Percentiles rank a stretch among this genome's conserved stretches.
These are phyloP conservation scores for Claviceps sp. DNA, from an alignment of 2,329 filamentous ascomycete species.

Conservation along the genomic window DNA sequence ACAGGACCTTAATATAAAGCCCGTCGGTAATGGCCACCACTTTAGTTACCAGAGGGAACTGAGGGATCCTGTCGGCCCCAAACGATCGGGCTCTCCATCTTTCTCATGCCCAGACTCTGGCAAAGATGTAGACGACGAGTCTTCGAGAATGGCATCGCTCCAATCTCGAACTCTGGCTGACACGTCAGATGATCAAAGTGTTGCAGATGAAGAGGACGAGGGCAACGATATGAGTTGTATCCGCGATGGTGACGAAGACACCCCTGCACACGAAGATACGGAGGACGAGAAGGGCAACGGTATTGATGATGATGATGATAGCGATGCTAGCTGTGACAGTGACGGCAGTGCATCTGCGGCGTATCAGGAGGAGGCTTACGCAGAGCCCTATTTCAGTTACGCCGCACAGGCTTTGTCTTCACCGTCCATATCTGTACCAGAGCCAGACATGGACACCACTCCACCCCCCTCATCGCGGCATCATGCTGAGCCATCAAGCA, in stretches of 20 bases:
- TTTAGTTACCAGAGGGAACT: slow-evolving; percentile 26
- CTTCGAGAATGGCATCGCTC: background rate
- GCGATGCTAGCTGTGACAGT: background rate
- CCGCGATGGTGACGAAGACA: background rate
- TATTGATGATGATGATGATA: background rate
- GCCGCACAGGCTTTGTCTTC: background rate
- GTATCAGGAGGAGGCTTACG: background rate
- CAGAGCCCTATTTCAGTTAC: background rate
- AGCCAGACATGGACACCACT: slow-evolving; percentile 3
- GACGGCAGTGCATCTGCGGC: background rate
- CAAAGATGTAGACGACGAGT: slow-evolving; percentile 10
- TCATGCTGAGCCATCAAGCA: slow-evolving; percentile 9
- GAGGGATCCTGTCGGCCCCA: slow-evolving; percentile 16
- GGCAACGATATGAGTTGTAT: background rate
- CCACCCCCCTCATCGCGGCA: background rate
- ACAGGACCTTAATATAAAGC: slow-evolving; percentile 28
- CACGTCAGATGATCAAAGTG: background rate
- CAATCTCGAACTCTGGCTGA: background rate
- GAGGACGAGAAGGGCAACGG: background rate
- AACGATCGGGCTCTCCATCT: slow-evolving; percentile 24
- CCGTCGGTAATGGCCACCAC: slow-evolving; percentile 27
- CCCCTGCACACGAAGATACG: background rate
- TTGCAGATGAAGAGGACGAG: background rate
- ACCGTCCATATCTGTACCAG: background rate
- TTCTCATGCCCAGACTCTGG: slow-evolving; percentile 17